Evolutionary conservation across 305 asterid species (phyloP).

Genomic region (Fraxinus baroniana): DNA sequence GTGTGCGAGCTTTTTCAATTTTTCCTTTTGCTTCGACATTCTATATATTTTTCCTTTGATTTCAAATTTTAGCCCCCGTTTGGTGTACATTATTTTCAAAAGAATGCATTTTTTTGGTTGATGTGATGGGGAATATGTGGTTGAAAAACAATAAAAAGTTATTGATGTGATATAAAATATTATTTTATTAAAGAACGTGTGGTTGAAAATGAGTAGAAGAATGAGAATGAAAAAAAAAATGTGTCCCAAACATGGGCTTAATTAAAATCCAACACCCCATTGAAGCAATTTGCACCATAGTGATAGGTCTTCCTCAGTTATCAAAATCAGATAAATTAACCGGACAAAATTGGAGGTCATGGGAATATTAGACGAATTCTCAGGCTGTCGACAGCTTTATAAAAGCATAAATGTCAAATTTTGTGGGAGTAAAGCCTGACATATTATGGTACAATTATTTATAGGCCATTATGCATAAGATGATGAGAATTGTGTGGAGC

Average conservation of each 20-base stretch:
- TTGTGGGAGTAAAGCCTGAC: slow-evolving; percentile 25
- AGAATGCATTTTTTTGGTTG: too few species aligned
- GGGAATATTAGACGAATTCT: neutral
- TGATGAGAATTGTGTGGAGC: slow-evolving; percentile 22
- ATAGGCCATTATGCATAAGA: neutral
- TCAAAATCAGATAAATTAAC: neutral
- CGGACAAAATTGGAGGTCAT: neutral
- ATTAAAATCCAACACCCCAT: neutral
- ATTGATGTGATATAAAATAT: too few species aligned
- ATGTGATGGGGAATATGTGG: too few species aligned
- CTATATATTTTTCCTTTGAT: neutral
- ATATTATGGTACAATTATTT: slow-evolving; percentile 27
- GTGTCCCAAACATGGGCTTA: too few species aligned
- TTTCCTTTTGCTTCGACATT: neutral
- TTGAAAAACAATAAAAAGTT: too few species aligned
- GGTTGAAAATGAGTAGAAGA: too few species aligned
- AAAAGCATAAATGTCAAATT: neutral
- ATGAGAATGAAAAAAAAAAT: too few species aligned
- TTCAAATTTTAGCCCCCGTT: too few species aligned
- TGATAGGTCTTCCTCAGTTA: neutral
- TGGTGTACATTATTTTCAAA: too few species aligned
- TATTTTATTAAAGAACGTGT: too few species aligned
- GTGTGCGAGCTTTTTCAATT: neutral
- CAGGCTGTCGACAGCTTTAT: too few species aligned
- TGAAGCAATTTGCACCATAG: neutral